Evolutionary conservation across 164 flowering plant genomes (phyloP), one percentile per base, ranked within the genome.

Genomic region (Vitis labrusca): DNA sequence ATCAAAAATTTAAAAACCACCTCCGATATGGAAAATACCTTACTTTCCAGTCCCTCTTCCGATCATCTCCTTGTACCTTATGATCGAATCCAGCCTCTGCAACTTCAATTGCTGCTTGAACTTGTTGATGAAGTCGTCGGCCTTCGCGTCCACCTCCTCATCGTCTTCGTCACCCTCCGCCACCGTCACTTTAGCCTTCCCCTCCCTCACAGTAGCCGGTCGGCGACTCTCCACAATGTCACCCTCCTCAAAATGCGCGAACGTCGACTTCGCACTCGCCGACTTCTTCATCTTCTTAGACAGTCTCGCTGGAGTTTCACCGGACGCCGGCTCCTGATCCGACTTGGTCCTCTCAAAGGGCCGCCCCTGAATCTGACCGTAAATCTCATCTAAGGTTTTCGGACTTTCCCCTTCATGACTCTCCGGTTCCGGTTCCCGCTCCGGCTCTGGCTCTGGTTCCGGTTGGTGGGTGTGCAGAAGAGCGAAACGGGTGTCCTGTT

Each of bases 261-360:
- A 87, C 6, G 88, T 68, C 1, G 90, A 82, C 59, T 89, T 86
- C 32, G 74, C 15, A 59, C 89, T 87, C 52, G 96, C 91, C 17
- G 91, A 91, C 66, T 87, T 90, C 88, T 65, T 85, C 83, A 88
- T 82, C 77, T 82, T 88, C 83, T 51, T 73, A 2, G 90, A 65
- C 2, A 83, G 80, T 73, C 67, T 85, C 53, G 11, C 71, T 57
- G 84, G 86, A 5, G 77, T 13, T 54, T 72, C 79, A 1, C 88
- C 92, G 13, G 79, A 64, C 1, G 78, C 50, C 2, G 96, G 90
- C 55, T 65, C 58, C 2, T 85, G 82, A 70, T 91, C 90, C 9
- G 91, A 89, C 12, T 69, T 77, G 6, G 76, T 76, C 69, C 91
- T 77, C 54, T 15, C 58, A 2, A 83, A 72, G 17, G 69, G 72